These are phyloP conservation scores for Hapsidospora chrysogenum DNA, from an alignment of 495 filamentous ascomycete genomes.

Conservation along the genomic window DNA sequence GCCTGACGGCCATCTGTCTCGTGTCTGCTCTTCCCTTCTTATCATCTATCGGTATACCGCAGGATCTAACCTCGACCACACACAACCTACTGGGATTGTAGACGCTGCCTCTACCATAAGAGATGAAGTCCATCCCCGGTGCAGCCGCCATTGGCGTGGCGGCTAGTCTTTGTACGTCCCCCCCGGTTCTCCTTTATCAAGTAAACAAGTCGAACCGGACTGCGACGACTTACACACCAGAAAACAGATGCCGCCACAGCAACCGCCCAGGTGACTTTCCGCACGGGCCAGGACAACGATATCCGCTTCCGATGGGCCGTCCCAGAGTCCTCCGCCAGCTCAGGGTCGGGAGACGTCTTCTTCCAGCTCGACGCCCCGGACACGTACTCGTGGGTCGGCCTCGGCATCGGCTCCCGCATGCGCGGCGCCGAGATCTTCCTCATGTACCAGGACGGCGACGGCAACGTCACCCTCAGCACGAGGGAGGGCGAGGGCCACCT, in stretches of 20 bases:
- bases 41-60: too few relatives aligned
- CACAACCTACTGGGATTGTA: too few relatives aligned
- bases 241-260: too few relatives aligned
- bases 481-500: constrained; percentile 36
- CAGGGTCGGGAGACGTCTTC: constrained; percentile 35
- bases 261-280: too few relatives aligned
- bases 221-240: not conserved
- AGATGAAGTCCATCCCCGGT: too few relatives aligned
- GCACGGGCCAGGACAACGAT: constrained; percentile 8
- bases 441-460: constrained; percentile 40
- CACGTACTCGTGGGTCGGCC: constrained; percentile 42
- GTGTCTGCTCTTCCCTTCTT: too few relatives aligned
- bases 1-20: too few relatives aligned
- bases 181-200: too few relatives aligned
- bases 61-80: too few relatives aligned
- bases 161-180: too few relatives aligned
- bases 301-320: constrained; percentile 31
- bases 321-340: constrained; percentile 20
- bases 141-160: too few relatives aligned
- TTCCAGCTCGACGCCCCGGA: constrained; percentile 48
- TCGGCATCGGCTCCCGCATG: constrained; percentile 50
- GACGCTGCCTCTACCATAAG: too few relatives aligned
- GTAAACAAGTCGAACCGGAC: not conserved
- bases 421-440: constrained; percentile 49
- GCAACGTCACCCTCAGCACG: constrained; percentile 46